Base-by-base conservation (phyloP, 2,329 filamentous ascomycete genomes). In the Magnaporthales sp. region DNA sequence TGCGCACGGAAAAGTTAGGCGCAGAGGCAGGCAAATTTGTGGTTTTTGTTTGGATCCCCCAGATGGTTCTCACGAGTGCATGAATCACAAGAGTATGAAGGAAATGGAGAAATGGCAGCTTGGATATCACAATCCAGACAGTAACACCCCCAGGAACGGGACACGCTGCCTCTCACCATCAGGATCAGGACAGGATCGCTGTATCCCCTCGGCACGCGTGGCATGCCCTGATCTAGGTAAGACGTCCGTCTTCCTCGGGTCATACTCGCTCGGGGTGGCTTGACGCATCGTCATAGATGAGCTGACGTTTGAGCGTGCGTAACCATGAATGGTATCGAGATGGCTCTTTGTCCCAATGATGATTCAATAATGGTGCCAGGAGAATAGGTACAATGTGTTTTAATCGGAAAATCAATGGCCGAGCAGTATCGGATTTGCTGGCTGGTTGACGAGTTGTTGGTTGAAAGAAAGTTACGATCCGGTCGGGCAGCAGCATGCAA, bases 11-110 rank as follows among this genome's bases (percentile, higher is more conserved):
- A 79, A 79, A 73, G 78, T 77, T 58, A 58, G 80, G 81, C 83
- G 80, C 77, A 83, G 80, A 84, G 85, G 85, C 81, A 86, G 84
- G 84, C 83, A 87, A 86, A 82, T 81, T 79, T 79, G 84, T 86
- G 84, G 83, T 80, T 75, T 76, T 72, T 9, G 58, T 46, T 31
- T 68, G 54, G 38, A 11, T 58, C 54, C 54, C 54, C 54, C 54
- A 11, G 54, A 24, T 11, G n/a, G 11, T 58, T 27, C 24, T 58
- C 24, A 27, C 10, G 9, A 10, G n/a, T 15, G 15, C 62, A 46
- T 60, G 38, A 51, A 51, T 22, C 27, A 65, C 64, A 24, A 62
- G 27, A 67, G 66, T 31, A 5, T 27, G 8, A 2, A 4, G 9
- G 3, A 13, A 13, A 15, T 1, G 54, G 8, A 27, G 26, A 58